Conservation (phyloP, 441 rosid species). For the Brassica hybrid region DNA sequence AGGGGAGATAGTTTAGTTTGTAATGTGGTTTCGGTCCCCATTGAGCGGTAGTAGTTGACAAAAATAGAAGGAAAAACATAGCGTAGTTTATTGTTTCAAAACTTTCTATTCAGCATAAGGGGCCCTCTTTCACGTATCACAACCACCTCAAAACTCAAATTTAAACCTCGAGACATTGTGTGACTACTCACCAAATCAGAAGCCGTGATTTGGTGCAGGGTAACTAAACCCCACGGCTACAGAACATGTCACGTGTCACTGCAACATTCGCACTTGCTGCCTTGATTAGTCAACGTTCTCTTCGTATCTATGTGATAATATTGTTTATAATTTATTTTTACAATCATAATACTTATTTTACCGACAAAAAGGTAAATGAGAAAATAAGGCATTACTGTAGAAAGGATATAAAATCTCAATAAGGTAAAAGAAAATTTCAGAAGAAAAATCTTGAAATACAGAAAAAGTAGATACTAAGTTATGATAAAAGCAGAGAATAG, state of each 20-base stretch:
- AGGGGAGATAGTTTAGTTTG: background rate
- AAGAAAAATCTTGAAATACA: conserved; percentile 31
- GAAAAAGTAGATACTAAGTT: conserved; percentile 29
- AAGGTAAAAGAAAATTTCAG: conserved; percentile 30
- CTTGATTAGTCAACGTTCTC: conserved; percentile 30
- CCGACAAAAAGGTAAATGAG: conserved; percentile 16
- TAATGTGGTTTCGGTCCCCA: background rate
- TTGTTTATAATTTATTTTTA: background rate
- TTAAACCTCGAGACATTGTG: conserved; percentile 11
- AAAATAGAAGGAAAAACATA: background rate
- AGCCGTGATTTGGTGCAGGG: conserved; percentile 15
- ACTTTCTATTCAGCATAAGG: conserved; percentile 18
- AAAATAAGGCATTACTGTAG: background rate
- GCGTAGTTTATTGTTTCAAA: background rate
- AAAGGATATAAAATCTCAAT: conserved; percentile 28
- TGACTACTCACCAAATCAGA: conserved; percentile 10
- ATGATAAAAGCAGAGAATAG: conserved; percentile 34
- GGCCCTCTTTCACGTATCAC: conserved; percentile 15
- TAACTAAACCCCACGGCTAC: conserved; percentile 13
- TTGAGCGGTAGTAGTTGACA: background rate
- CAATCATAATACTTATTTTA: background rate
- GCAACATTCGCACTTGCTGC: conserved; percentile 10
- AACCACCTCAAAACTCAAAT: conserved; percentile 18
- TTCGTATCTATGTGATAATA: background rate
- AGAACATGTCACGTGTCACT: conserved; percentile 9